phyloP scores from a whole-genome alignment of 202 grass and related monocot species.

The Zoysia matrella region DNA sequence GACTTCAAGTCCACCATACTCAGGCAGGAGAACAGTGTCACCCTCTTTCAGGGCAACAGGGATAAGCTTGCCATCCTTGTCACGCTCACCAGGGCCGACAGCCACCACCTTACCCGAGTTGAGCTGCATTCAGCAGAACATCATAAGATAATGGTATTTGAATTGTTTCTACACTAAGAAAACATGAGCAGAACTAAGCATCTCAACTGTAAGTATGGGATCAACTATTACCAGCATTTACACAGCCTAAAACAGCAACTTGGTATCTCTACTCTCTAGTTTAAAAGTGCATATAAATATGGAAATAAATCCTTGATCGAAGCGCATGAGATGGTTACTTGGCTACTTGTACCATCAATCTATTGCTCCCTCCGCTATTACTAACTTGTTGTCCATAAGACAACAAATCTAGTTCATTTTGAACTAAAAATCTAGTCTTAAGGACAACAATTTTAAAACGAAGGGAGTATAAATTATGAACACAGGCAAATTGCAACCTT shows the following conservation, averaged over 20 bases:
- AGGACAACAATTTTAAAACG: too few relatives aligned
- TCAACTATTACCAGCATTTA: background rate
- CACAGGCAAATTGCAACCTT: background rate
- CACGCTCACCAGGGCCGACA: slow-evolving; percentile 68
- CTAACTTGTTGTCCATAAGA: too few relatives aligned
- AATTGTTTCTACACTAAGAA: background rate
- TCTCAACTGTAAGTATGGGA: background rate
- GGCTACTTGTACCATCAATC: too few relatives aligned
- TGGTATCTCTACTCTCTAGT: background rate
- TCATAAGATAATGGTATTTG: background rate
- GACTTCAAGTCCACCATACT: too few relatives aligned
- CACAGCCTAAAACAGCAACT: background rate
- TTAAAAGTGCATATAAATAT: background rate
- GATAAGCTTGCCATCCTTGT: slow-evolving; percentile 76
- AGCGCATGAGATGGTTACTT: background rate
- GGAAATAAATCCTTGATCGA: background rate
- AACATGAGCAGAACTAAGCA: too few relatives aligned
- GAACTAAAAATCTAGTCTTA: too few relatives aligned
- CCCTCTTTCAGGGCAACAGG: slow-evolving; percentile 80
- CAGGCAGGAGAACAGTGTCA: slow-evolving; percentile 37
- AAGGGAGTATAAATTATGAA: background rate
- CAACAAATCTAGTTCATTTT: too few relatives aligned
- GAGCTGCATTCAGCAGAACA: slow-evolving; percentile 54
- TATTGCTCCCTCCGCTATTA: too few relatives aligned
- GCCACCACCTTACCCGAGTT: slow-evolving; percentile 82